Base-by-base conservation (phyloP, 148 eudicot species). In the Selenicereus undatus region DNA sequence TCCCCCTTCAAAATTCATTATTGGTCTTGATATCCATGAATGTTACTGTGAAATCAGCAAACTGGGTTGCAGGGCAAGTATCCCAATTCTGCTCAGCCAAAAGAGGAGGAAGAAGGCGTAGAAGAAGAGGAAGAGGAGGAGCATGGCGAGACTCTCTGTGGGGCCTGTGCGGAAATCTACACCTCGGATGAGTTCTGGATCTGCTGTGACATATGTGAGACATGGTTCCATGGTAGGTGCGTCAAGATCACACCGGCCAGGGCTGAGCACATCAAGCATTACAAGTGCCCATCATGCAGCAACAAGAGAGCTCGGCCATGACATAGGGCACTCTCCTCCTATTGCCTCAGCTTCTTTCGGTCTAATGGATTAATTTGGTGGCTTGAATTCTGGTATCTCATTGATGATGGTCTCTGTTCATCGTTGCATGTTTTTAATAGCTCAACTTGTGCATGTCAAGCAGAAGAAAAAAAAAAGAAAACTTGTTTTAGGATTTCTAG, bases 211-310 rank as follows among this genome's bases (percentile, higher is more conserved):
- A 71, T 92, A 78, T 94, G 98, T 42, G 98, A 94, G 88, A 91
- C 88, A 62, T 94, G 98, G 98, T 94, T 92, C 83, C 98, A 94
- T 83, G 98, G 98, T 43, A 94, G 88, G 85, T 94, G 98, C 58
- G 98, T 94, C 83, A 94, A 92, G 92, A 94, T 94, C 72, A 94
- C 98, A 21, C 98, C 94, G 0, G 93, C 98, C 27, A 85, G 91
- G 75, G 98, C 98, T 58, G 97, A 92, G 87, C 97, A 94, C 81
- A 92, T 94, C 86, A 94, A 94, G 91, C 98, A 94, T 86, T 94
- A 94, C 90, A 94, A 94, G 86, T 94, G 98, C 85, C 98, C 98
- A 14, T 86, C 97, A n/a, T 94, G 98, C 90, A 78, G 86, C 88
- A 91, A 86, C 91, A 92, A 94, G 84, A 89, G 97, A 86, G 84